Evolutionary conservation across 441 rosid species (phyloP).

Genomic region (Erodium chrysanthum): DNA sequence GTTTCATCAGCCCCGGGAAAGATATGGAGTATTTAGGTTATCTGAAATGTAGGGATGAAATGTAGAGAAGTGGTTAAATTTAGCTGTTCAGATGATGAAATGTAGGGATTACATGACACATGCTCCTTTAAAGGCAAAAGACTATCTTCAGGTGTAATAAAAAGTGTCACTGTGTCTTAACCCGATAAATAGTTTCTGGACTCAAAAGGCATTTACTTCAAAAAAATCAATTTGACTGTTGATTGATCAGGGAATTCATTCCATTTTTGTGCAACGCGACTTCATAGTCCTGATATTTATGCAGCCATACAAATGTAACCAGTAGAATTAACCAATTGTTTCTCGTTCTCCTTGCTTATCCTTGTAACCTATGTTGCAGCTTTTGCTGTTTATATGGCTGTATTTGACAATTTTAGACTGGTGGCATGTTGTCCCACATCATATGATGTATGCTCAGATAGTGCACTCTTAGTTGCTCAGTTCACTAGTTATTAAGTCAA

Average conservation of each 20-base stretch:
- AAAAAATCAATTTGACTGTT: neutral
- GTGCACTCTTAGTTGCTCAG: neutral
- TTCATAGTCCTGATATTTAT: neutral
- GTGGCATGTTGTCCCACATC: neutral
- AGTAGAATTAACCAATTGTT: neutral
- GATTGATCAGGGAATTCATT: neutral
- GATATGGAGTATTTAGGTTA: neutral
- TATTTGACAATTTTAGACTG: slow-evolving; percentile 4
- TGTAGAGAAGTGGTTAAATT: neutral
- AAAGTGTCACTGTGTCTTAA: neutral
- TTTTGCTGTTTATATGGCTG: neutral
- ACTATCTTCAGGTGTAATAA: neutral
- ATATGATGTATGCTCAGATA: neutral
- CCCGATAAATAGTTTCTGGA: neutral
- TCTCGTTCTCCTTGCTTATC: neutral
- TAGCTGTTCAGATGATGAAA: neutral
- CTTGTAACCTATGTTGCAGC: neutral
- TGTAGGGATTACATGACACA: neutral
- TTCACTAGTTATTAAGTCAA: neutral
- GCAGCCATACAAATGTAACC: neutral
- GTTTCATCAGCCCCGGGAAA: no score
- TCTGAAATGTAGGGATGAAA: no score
- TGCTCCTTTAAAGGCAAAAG: neutral
- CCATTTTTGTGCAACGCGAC: neutral
- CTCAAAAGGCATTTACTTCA: neutral